Base-by-base conservation (phyloP, 2,329 filamentous ascomycete genomes). In the Blumeria hordei region DNA sequence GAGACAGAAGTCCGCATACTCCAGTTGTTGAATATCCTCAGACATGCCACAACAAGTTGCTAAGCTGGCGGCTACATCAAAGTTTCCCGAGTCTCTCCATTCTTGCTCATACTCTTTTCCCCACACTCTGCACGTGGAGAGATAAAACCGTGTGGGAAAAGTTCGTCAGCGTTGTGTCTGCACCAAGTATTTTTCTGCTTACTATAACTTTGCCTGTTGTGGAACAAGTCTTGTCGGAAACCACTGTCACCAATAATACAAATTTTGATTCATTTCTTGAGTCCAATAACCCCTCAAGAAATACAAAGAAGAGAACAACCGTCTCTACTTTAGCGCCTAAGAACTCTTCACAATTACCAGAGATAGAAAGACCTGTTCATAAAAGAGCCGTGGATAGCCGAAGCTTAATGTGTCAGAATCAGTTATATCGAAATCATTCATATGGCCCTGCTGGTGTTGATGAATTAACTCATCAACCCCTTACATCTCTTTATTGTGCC, bases 151-250 rank as follows among this genome's bases (percentile, higher is more conserved):
- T 83, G n/a, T 87, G 81, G 79, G 88, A 90, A 62, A 88, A 85
- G 63, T 69, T 88, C 47, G 70, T 95, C 51, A 90, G 87, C 44
- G 62, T 92, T 10, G 74, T 93, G 39, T 88, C 88, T 7, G 81
- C 87, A n/a, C 85, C 88, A 0, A 93, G 84, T 61, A 87, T 98
- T 39, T 85, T 98, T 58, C 69, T 96, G 1, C 73, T 98, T 3
- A 90, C 90, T 0, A 79, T 92, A 50, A 98, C 92, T 0, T 68
- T 98, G 4, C 92, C 93, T 0, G 88, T 98, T 0, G 85, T 94
- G 6, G 90, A 96, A 62, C 76, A 77, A 0, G 73, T 77, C 18
- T 72, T 74, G 7, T 75, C 78, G 11, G 68, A 71, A 3, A 68
- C 68, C 18, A 33, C 10, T 45, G 32, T 47, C 21, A 45, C 21